Evolutionary conservation across 2,329 filamentous ascomycete genomes (phyloP).

Genomic region (Stagonosporopsis cucurbitacearum): DNA sequence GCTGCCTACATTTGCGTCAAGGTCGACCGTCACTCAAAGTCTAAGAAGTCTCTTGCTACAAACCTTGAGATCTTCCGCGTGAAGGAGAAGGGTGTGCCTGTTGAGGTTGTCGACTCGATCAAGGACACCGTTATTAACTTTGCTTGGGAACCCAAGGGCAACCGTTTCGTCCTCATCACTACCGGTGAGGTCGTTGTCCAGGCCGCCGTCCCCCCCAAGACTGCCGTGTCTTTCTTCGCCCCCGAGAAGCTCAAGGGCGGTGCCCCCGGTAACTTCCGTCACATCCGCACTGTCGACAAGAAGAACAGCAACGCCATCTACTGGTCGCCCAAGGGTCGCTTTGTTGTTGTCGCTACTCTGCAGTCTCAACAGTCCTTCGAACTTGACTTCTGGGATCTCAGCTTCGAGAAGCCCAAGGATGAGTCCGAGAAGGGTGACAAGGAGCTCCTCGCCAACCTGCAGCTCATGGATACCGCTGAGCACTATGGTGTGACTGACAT

Average conservation of each 20-base stretch:
- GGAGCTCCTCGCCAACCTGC: conserved; percentile 91
- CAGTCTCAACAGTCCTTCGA: conserved; percentile 93
- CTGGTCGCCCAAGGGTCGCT: conserved; percentile 95
- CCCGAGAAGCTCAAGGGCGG: conserved; percentile 90
- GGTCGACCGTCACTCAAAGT: conserved; percentile 98
- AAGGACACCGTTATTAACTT: conserved; percentile 99
- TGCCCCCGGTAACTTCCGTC: conserved; percentile 90
- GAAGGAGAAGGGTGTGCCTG: conserved; percentile 95
- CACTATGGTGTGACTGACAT: conserved; percentile 98
- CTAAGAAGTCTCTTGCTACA: conserved; percentile 96
- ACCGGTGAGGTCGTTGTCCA: conserved; percentile 81
- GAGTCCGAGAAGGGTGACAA: conserved; percentile 94
- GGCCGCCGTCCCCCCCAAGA: conserved; percentile 89
- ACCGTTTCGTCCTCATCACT: conserved; percentile 96
- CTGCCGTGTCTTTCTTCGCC: conserved; percentile 92
- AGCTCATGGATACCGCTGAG: conserved; percentile 90
- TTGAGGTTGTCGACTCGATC: conserved; percentile 96
- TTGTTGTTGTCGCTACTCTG: conserved; percentile 92
- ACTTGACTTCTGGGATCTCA: conserved; percentile 96
- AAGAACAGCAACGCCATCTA: conserved; percentile 99
- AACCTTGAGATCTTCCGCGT: conserved; percentile 99
- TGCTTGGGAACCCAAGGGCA: conserved; percentile 97
- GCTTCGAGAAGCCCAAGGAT: conserved; percentile 78
- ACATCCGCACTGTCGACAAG: conserved; percentile 93
- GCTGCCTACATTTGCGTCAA: conserved; percentile 95